Base-by-base conservation (phyloP, 1,284 basidiomycete genomes). In the Agroathelia rolfsii region DNA sequence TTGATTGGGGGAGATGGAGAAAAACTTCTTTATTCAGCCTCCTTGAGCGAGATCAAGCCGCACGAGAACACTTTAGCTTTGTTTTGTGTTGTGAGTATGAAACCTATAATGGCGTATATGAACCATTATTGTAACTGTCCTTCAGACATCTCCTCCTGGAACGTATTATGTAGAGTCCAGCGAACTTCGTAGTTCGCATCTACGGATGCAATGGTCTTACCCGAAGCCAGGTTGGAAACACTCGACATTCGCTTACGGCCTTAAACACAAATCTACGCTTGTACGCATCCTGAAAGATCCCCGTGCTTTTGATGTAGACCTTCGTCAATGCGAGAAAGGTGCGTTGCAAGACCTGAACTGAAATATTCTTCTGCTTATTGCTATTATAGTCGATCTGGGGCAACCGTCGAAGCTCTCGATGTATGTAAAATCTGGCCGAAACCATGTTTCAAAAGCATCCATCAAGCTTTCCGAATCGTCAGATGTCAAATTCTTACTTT, bases 121-220 rank as follows among this genome's bases (percentile, higher is more conserved):
- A n/a, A n/a, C n/a, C n/a, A n/a, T n/a, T n/a, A n/a, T n/a, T n/a
- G n/a, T n/a, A n/a, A n/a, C n/a, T n/a, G n/a, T n/a, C n/a, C n/a
- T n/a, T n/a, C 35, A 89, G 86, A 76, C 71, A 6, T 65, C 80
- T 3, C 61, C 71, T 13, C 58, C 62, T 32, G 85, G 85, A 5
- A 62, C 64, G 7, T 84, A 75, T 46, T 43, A 69, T 4, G 53
- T 76, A 9, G 76, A 80, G 22, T 64, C 59, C 28, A 75, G 66
- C 27, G 74, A 81, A 53, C 56, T 79, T 24, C 66, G 62, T 13
- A 56, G 80, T 28, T 64, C 72, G 7, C 64, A 62, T 20, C 57
- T 86, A 11, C 53, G 62, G 26, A 57, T 86, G 16, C 71, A 76
- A 47, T 78, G 72, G 66, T 58, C 55, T 31, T 61, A 74, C 47